Evolutionary conservation across 2,329 filamentous ascomycete genomes (phyloP).

Genomic region (Fusarium nelsonii): DNA sequence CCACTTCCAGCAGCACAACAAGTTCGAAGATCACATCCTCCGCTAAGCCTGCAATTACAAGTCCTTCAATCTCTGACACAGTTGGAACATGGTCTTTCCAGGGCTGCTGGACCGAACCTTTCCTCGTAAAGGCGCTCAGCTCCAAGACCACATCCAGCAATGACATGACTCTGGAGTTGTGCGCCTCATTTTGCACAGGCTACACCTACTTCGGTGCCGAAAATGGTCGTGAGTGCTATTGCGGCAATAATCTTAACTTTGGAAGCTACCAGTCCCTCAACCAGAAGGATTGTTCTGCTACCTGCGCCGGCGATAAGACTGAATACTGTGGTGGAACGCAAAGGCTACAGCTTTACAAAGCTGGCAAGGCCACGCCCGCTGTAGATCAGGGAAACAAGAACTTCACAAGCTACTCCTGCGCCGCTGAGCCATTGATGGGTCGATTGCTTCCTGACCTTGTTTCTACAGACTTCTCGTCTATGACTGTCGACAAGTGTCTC

Average conservation of each 20-base stretch:
- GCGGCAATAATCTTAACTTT: slow-evolving; percentile 51
- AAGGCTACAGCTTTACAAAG: slow-evolving; percentile 52
- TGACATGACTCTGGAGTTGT: slow-evolving; percentile 54
- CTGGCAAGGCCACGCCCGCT: slow-evolving; percentile 39
- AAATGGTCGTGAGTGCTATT: slow-evolving; percentile 57
- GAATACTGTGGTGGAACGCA: slow-evolving; percentile 54
- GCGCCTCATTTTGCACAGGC: slow-evolving; percentile 49
- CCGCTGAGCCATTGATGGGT: slow-evolving; percentile 51
- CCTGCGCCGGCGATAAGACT: slow-evolving; percentile 50
- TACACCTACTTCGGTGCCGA: slow-evolving; percentile 52
- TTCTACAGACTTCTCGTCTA: slow-evolving; percentile 48
- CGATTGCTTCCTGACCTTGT: slow-evolving; percentile 50
- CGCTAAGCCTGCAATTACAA: slow-evolving; percentile 38
- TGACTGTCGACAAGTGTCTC: slow-evolving; percentile 53
- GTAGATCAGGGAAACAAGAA: slow-evolving; percentile 53
- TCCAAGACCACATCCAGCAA: slow-evolving; percentile 49
- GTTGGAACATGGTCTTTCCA: slow-evolving; percentile 51
- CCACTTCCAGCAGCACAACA: background rate
- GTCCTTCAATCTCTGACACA: slow-evolving; percentile 42
- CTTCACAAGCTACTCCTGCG: slow-evolving; percentile 55
- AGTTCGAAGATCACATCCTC: background rate
- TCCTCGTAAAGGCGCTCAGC: slow-evolving; percentile 49
- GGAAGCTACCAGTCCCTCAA: slow-evolving; percentile 48
- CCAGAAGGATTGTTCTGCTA: slow-evolving; percentile 52
- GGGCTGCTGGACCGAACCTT: slow-evolving; percentile 55